phyloP scores from a whole-genome alignment of 805 yeast species.

The Pichia californica region DNA sequence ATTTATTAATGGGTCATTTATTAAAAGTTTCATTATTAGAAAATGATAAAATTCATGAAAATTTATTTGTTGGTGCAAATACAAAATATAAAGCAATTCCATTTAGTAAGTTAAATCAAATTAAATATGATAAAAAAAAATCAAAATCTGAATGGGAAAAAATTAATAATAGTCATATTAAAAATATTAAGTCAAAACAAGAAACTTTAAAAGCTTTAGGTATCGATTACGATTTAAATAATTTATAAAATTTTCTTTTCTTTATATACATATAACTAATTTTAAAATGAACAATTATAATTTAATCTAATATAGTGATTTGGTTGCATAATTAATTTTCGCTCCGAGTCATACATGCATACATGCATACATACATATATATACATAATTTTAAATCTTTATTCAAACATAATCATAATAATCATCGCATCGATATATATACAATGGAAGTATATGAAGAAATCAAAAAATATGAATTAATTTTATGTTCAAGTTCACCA shows the following conservation, averaged over 20 bases:
- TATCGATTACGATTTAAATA: slow-evolving; percentile 40
- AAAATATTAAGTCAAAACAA: slow-evolving; percentile 38
- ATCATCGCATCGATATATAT: too few relatives aligned
- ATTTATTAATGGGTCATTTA: slow-evolving; percentile 80
- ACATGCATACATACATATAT: too few relatives aligned
- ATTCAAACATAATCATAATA: too few relatives aligned
- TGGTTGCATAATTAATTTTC: too few relatives aligned
- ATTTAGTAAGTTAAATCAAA: slow-evolving; percentile 47
- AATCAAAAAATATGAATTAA: slow-evolving; percentile 29
- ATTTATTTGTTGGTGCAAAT: slow-evolving; percentile 54
- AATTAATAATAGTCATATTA: slow-evolving; percentile 41
- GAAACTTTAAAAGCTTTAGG: slow-evolving; percentile 50
- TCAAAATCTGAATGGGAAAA: slow-evolving; percentile 50
- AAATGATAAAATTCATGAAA: slow-evolving; percentile 46
- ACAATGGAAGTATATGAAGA: slow-evolving; percentile 19
- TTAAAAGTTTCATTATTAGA: slow-evolving; percentile 56
- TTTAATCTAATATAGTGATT: too few relatives aligned
- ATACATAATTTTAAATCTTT: too few relatives aligned
- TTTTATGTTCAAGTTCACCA: slow-evolving; percentile 83
- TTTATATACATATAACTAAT: too few relatives aligned
- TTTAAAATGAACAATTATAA: too few relatives aligned
- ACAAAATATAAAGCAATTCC: slow-evolving; percentile 52
- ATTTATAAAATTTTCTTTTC: slow-evolving; percentile 12
- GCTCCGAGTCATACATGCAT: too few relatives aligned
- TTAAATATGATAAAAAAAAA: slow-evolving; percentile 52